Conservation (phyloP, 805 yeast species). For the Saccharomyces paradoxus region DNA sequence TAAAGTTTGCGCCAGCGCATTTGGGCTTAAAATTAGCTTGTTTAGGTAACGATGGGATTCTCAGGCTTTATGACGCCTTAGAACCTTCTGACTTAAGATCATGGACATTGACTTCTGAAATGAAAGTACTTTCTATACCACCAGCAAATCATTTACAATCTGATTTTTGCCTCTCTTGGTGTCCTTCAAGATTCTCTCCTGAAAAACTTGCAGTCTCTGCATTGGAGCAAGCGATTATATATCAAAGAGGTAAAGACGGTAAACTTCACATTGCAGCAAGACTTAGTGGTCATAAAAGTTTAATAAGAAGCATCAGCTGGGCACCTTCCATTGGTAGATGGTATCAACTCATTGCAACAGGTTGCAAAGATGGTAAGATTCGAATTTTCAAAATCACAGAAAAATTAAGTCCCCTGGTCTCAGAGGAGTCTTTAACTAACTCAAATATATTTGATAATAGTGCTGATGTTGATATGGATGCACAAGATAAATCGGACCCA, state of each 20-base stretch:
- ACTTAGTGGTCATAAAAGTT: constrained; percentile 76
- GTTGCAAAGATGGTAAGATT: constrained; percentile 89
- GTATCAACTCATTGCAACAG: constrained; percentile 85
- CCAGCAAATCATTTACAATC: constrained; percentile 79
- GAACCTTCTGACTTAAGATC: constrained; percentile 82
- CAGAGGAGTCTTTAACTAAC: constrained; percentile 2
- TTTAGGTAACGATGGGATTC: constrained; percentile 80
- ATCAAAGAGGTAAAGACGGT: constrained; percentile 44
- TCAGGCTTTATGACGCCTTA: constrained; percentile 76
- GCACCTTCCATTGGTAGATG: constrained; percentile 93
- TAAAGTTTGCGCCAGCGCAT: constrained; percentile 82
- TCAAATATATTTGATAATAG: constrained; percentile 3
- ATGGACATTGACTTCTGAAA: constrained; percentile 74
- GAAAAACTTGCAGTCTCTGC: constrained; percentile 83
- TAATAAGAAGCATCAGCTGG: constrained; percentile 87
- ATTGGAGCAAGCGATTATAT: constrained; percentile 79
- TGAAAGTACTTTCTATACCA: constrained; percentile 55
- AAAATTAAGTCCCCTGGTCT: constrained; percentile 2
- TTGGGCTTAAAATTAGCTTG: constrained; percentile 75
- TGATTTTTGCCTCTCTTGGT: constrained; percentile 82
- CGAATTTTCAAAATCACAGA: constrained; percentile 73
- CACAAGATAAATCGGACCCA: neutral
- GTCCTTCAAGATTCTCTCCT: constrained; percentile 72
- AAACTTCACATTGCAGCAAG: constrained; percentile 51
- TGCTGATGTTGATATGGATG: constrained; percentile 2